A percentile compares a stretch with the other conserved stretches of the same genome.
These are phyloP conservation scores for Luffa aegyptiaca DNA, from an alignment of 306 rosid species.

Conservation along the genomic window DNA sequence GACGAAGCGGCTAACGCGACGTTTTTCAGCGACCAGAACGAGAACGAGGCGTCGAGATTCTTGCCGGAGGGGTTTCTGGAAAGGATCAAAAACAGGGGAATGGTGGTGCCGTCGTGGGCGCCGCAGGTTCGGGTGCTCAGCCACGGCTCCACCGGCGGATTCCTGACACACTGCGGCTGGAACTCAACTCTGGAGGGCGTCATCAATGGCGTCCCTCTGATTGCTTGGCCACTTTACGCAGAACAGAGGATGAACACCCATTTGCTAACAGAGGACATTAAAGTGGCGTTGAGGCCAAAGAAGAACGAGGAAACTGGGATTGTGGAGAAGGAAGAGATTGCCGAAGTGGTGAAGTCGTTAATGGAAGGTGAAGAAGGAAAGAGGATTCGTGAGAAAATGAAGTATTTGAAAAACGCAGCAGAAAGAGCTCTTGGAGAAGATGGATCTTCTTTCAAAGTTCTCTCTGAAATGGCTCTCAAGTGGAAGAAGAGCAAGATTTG, in stretches of 20 bases:
- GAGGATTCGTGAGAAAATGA: constrained; percentile 25
- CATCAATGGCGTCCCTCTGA: constrained; percentile 45
- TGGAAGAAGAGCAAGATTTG: constrained; percentile 16
- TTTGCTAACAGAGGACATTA: constrained; percentile 24
- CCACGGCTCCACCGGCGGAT: constrained; percentile 54
- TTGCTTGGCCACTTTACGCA: constrained; percentile 70
- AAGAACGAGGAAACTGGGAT: constrained; percentile 16
- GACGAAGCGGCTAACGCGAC: constrained; percentile 18
- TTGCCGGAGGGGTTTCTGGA: constrained; percentile 46
- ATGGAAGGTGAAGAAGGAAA: constrained; percentile 75
- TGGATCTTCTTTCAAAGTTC: constrained; percentile 41
- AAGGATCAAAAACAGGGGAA: constrained; percentile 32
- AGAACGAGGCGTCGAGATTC: constrained; percentile 24
- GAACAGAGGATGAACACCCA: constrained; percentile 72
- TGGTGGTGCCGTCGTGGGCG: constrained; percentile 46
- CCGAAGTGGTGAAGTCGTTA: constrained; percentile 28
- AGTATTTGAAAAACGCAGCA: constrained; percentile 45
- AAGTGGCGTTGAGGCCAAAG: constrained; percentile 35
- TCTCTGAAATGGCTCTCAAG: constrained; percentile 31
- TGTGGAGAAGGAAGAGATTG: constrained; percentile 38
- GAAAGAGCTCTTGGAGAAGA: constrained; percentile 19
- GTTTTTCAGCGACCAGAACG: constrained; percentile 21
- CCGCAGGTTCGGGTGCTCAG: constrained; percentile 51
- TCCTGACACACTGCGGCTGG: constrained; percentile 79
- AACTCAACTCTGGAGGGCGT: constrained; percentile 55